Base-by-base conservation (phyloP, 257 asterid species). In the Vinca minor region DNA sequence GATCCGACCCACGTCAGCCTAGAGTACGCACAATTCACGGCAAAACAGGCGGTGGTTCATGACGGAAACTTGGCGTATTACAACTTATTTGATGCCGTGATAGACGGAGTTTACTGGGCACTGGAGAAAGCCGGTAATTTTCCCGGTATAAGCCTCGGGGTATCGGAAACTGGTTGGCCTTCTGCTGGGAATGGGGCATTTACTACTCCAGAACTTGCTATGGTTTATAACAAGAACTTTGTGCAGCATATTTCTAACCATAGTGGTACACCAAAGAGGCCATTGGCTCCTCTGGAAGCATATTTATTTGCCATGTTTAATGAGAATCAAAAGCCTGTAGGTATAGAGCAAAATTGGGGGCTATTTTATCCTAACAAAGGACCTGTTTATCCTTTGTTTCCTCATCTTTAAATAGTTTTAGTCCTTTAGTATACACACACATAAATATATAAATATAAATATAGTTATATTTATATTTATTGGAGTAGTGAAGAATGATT, bases 91-190 rank as follows among this genome's bases (percentile, higher is more conserved):
- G 73, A 66, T 32, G 82, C 87, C 14, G 80, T 76, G 67, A 25
- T 79, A 20, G 89, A 81, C 26, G 58, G 77, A 5, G 15, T 48
- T 6, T 61, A 73, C 7, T 79, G 72, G 21, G 83, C 91, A 0
- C 31, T 80, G 67, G 82, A 80, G 69, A 75, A 82, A 52, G 70
- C 46, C 0, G 82, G 81, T 5, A 38, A 38, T 8, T 74, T 60
- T 3, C 44, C 53, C 3, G 38, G 63, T 3, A n/a, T 84, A 50
- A 63, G 61, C 8, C 28, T 86, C 3, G 77, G 74, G 0, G 87
- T 80, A 21, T 18, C 87, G 0, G 78, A 79, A 54, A 65, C 62
- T n/a, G 83, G 83, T 2, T 78, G 83, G 80, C 83, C 80, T 3
- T 65, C 80, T 0, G 69, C 57, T 2, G 81, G 76, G 8, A 47